Conservation (phyloP, 495 filamentous ascomycete species). For the Penicillium canariense region DNA sequence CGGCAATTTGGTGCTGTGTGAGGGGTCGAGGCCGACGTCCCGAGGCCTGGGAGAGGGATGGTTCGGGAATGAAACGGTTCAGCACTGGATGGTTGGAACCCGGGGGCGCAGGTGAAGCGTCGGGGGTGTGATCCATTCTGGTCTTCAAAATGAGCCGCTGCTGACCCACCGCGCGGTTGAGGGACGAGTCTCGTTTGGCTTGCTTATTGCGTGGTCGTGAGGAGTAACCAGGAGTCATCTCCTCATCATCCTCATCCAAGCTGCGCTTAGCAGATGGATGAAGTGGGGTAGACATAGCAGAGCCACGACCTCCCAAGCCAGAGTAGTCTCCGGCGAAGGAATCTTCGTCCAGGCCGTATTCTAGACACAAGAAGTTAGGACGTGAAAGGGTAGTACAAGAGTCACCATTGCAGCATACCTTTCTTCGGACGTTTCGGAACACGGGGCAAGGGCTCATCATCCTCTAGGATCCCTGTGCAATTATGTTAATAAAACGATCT, state of each 20-base stretch:
- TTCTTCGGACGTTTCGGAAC: slow-evolving; percentile 58
- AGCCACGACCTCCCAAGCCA: slow-evolving; percentile 35
- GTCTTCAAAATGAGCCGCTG: slow-evolving; percentile 52
- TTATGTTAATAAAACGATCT: background rate
- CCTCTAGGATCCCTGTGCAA: slow-evolving; percentile 52
- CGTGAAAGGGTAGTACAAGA: background rate
- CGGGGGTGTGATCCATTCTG: slow-evolving; percentile 46
- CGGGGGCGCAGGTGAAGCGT: slow-evolving; percentile 50
- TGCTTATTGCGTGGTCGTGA: slow-evolving; percentile 37
- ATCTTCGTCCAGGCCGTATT: slow-evolving; percentile 41
- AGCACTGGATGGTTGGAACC: slow-evolving; percentile 47
- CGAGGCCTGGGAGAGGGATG: slow-evolving; percentile 30
- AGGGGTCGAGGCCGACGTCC: slow-evolving; percentile 73
- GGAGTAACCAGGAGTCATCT: slow-evolving; percentile 35
- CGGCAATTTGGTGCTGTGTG: slow-evolving; percentile 89
- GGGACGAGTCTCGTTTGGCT: slow-evolving; percentile 37
- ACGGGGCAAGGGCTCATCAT: slow-evolving; percentile 59
- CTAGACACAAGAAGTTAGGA: slow-evolving; percentile 12
- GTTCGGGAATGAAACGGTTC: slow-evolving; percentile 46
- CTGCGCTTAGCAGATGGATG: slow-evolving; percentile 37
- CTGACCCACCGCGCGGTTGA: slow-evolving; percentile 35
- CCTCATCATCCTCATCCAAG: slow-evolving; percentile 39
- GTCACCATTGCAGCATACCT: slow-evolving; percentile 30
- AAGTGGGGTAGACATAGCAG: slow-evolving; percentile 43
- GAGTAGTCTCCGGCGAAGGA: slow-evolving; percentile 34